Percentiles rank a stretch among this genome's conserved stretches.
These are phyloP conservation scores for Colletotrichum simmondsii DNA, from an alignment of 2,329 filamentous ascomycete genomes.

Conservation along the genomic window DNA sequence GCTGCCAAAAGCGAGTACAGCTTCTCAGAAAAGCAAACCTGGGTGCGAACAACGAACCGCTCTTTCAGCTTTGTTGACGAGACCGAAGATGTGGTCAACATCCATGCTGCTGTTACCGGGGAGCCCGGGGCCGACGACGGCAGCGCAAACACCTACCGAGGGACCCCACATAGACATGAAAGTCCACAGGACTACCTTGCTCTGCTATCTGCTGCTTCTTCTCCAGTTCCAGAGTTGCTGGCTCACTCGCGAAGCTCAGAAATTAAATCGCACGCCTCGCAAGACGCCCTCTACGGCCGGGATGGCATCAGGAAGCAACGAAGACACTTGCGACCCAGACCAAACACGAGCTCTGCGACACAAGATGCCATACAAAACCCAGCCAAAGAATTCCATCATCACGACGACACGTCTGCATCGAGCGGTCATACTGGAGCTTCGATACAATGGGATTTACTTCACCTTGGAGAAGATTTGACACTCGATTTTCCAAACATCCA, in stretches of 20 bases:
- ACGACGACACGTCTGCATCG: conserved; percentile 1
- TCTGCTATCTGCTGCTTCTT: conserved; percentile 8
- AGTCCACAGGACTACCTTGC: conserved; percentile 14
- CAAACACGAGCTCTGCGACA: background rate
- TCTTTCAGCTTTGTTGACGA: conserved; percentile 43
- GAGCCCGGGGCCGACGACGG: background rate
- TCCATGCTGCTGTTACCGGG: conserved; percentile 35
- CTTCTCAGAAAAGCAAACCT: conserved; percentile 41
- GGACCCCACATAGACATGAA: background rate
- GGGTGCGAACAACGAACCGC: conserved; percentile 40
- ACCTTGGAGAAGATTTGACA: background rate
- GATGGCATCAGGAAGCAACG: background rate
- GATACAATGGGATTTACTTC: conserved; percentile 12
- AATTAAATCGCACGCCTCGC: background rate
- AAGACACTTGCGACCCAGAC: background rate
- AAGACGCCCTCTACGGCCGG: background rate
- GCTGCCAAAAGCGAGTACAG: conserved; percentile 33
- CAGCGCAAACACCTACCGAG: background rate
- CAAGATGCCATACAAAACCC: background rate
- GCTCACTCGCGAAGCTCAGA: background rate
- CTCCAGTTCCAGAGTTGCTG: background rate
- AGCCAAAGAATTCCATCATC: background rate
- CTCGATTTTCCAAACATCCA: conserved; percentile 11
- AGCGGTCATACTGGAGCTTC: background rate
- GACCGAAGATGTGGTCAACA: conserved; percentile 42